Evolutionary conservation across 2,329 filamentous ascomycete species (phyloP).

Genomic region (Penicillium verrucosum): DNA sequence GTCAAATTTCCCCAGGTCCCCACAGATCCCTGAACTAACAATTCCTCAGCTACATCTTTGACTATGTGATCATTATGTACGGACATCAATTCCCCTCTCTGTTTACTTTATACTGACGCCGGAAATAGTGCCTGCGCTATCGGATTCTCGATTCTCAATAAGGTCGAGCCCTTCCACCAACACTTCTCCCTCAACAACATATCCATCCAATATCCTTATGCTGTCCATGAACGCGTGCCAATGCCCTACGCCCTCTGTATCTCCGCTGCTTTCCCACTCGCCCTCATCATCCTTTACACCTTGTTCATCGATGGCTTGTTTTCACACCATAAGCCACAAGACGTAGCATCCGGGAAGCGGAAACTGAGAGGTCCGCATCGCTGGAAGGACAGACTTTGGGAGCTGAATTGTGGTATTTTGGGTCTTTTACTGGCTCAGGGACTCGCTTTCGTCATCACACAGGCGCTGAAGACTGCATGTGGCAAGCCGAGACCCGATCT

Average conservation of each 20-base stretch:
- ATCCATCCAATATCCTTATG: slow-evolving; percentile 57
- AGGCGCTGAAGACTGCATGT: slow-evolving; percentile 57
- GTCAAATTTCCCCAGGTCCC: slow-evolving; percentile 20
- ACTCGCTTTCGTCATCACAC: slow-evolving; percentile 57
- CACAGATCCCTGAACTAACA: slow-evolving; percentile 9
- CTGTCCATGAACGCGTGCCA: slow-evolving; percentile 54
- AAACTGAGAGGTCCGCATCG: slow-evolving; percentile 48
- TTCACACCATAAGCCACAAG: slow-evolving; percentile 47
- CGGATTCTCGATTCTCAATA: slow-evolving; percentile 53
- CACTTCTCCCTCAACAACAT: slow-evolving; percentile 57
- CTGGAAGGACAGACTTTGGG: slow-evolving; percentile 58
- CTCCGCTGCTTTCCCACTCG: slow-evolving; percentile 48
- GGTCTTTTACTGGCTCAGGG: slow-evolving; percentile 55
- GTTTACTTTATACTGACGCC: not conserved
- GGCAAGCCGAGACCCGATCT: slow-evolving; percentile 60
- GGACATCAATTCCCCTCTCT: slow-evolving; percentile 18
- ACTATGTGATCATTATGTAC: slow-evolving; percentile 60
- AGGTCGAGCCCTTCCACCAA: slow-evolving; percentile 55
- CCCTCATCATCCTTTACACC: slow-evolving; percentile 55
- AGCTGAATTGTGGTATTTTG: slow-evolving; percentile 59
- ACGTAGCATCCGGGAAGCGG: slow-evolving; percentile 35
- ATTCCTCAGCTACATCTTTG: slow-evolving; percentile 51
- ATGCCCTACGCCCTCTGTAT: slow-evolving; percentile 50
- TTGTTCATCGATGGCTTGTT: slow-evolving; percentile 58
- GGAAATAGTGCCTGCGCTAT: slow-evolving; percentile 48